A percentile compares a stretch with the other conserved stretches of the same genome.
Conservation (phyloP, 805 yeast genomes). For the Kazachstania psychrophila region DNA sequence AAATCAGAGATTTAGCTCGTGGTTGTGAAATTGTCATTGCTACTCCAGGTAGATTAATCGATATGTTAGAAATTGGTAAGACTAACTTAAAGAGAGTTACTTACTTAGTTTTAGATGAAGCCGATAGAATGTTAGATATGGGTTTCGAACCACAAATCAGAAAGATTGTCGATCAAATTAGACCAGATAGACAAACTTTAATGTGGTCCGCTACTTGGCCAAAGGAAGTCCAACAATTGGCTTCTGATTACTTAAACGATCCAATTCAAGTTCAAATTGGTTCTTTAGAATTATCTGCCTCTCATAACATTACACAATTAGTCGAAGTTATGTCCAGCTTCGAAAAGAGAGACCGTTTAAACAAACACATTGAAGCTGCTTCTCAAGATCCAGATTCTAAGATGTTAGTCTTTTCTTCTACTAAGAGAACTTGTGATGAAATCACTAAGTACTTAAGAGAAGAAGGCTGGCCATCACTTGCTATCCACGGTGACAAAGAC, state of each 20-base stretch:
- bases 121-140: conserved; percentile 99
- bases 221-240: conserved; percentile 88
- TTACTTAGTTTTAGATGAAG: conserved; percentile 95
- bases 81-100: conserved; percentile 95
- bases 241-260: conserved; percentile 83
- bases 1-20: conserved; percentile 88
- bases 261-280: conserved; percentile 96
- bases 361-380: conserved; percentile 74
- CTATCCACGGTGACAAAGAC: conserved; percentile 97
- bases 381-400: conserved; percentile 64
- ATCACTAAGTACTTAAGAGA: conserved; percentile 82
- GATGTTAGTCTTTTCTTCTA: conserved; percentile 85
- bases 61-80: conserved; percentile 90
- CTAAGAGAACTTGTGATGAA: conserved; percentile 96
- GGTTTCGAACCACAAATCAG: conserved; percentile 99
- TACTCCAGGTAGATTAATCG: conserved; percentile 97
- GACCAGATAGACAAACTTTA: conserved; percentile 98
- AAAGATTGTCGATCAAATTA: conserved; percentile 93
- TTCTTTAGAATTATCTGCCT: conserved; percentile 90
- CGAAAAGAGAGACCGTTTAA: conserved; percentile 87
- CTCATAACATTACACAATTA: conserved; percentile 88
- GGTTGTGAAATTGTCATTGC: conserved; percentile 96
- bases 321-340: conserved; percentile 86
- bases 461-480: conserved; percentile 98
- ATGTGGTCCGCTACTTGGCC: conserved; percentile 99